These are phyloP conservation scores for Hypoxylon fragiforme DNA, from an alignment of 495 filamentous ascomycete species.

Conservation along the genomic window DNA sequence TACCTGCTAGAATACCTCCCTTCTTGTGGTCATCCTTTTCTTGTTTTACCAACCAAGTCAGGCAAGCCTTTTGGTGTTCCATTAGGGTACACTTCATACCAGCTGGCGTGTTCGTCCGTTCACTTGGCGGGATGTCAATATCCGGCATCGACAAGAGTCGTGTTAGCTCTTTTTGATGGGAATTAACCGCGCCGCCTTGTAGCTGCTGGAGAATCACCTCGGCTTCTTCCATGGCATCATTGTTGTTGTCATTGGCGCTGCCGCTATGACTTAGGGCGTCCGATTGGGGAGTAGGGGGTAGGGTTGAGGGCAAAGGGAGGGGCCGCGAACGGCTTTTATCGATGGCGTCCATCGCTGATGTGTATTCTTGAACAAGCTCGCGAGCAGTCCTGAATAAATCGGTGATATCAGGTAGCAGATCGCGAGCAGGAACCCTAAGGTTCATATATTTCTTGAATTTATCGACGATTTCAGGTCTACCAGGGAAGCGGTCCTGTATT, in stretches of 20 bases:
- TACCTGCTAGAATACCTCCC: slow-evolving; percentile 75
- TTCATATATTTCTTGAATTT: slow-evolving; percentile 6
- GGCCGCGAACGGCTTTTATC: slow-evolving; percentile 1
- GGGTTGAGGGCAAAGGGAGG: neutral
- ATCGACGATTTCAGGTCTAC: slow-evolving; percentile 2
- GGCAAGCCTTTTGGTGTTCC: slow-evolving; percentile 81
- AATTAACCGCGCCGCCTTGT: neutral
- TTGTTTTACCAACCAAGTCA: slow-evolving; percentile 79
- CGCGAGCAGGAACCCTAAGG: neutral
- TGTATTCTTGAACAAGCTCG: slow-evolving; percentile 4
- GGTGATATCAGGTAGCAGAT: slow-evolving; percentile 2
- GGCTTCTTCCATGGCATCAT: neutral
- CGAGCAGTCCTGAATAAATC: slow-evolving; percentile 10
- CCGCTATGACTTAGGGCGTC: neutral
- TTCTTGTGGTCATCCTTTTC: slow-evolving; percentile 69
- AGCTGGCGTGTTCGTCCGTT: slow-evolving; percentile 55
- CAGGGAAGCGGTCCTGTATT: slow-evolving; percentile 15
- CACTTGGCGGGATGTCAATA: slow-evolving; percentile 27
- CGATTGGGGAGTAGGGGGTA: neutral
- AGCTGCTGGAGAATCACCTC: neutral
- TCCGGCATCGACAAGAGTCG: slow-evolving; percentile 28
- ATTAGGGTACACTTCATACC: slow-evolving; percentile 68
- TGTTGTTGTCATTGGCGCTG: neutral
- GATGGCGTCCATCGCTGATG: neutral
- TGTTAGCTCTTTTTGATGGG: slow-evolving; percentile 18